Percentiles rank a stretch among this genome's conserved stretches.
Evolutionary conservation across 148 eudicot genomes (phyloP).

Genomic region (Dysphania ambrosioides): DNA sequence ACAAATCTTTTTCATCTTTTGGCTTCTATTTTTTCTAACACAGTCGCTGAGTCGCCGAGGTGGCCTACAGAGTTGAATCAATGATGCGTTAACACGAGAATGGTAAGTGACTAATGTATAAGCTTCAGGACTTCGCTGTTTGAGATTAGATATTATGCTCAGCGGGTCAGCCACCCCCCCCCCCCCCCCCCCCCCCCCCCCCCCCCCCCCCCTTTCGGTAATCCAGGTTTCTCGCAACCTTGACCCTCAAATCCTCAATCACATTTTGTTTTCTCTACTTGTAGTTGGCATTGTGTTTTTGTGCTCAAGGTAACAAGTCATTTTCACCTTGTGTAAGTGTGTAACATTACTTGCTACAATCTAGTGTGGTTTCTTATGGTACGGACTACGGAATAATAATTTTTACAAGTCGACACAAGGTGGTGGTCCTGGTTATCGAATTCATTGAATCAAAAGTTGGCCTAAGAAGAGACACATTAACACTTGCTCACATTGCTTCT

Average conservation of each 20-base stretch:
- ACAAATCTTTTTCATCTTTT: conserved; percentile 19
- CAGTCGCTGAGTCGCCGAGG: neutral
- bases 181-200: no score
- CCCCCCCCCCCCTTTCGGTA: no score
- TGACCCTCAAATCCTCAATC: neutral
- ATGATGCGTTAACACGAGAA: no score
- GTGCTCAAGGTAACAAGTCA: conserved; percentile 26
- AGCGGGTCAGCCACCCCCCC: no score
- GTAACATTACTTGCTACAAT: conserved; percentile 10
- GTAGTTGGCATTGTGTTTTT: conserved; percentile 13
- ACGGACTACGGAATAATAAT: no score
- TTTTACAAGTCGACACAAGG: no score
- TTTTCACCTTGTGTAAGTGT: conserved; percentile 19
- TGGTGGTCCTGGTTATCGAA: conserved; percentile 20
- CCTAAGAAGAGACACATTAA: neutral
- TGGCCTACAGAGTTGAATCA: no score
- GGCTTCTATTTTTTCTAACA: conserved; percentile 7
- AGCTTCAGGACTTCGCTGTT: no score
- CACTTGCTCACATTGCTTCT: conserved; percentile 6
- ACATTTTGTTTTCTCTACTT: neutral
- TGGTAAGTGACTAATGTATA: no score
- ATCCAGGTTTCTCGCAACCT: no score
- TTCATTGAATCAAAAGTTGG: no score
- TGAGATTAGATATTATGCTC: no score
- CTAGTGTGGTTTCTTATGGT: neutral